These are phyloP conservation scores for Tephrocybe sp. DNA, from an alignment of 768 basidiomycete genomes.

Conservation along the genomic window DNA sequence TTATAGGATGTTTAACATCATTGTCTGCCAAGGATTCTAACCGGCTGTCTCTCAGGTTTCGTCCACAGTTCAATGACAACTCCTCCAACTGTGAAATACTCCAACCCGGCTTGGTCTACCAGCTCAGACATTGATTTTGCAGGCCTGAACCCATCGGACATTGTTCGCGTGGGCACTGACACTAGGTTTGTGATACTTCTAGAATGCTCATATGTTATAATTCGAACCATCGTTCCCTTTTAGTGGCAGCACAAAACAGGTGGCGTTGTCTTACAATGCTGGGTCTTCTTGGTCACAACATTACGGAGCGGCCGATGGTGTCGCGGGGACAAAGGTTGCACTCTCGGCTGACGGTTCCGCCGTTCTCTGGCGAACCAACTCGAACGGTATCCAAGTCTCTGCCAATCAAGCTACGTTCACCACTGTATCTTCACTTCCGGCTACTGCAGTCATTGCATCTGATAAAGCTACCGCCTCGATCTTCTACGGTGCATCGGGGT, in stretches of 20 bases:
- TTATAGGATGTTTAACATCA: conserved; percentile 27
- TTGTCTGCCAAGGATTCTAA: background rate
- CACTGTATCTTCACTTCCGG: conserved; percentile 49
- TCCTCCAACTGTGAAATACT: conserved; percentile 36
- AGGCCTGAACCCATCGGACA: conserved; percentile 44
- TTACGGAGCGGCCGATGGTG: conserved; percentile 50
- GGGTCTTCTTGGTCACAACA: conserved; percentile 57
- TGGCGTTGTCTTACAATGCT: conserved; percentile 53
- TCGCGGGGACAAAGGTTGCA: conserved; percentile 40
- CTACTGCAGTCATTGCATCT: conserved; percentile 53
- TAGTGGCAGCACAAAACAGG: conserved; percentile 47
- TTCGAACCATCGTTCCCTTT: background rate
- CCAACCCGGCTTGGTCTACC: conserved; percentile 47
- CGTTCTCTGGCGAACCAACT: conserved; percentile 53
- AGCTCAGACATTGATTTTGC: conserved; percentile 52
- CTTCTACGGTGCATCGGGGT: conserved; percentile 58
- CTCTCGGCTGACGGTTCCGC: conserved; percentile 53
- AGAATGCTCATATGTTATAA: background rate
- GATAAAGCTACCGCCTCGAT: conserved; percentile 56
- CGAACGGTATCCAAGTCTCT: conserved; percentile 51
- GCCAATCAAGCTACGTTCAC: conserved; percentile 47
- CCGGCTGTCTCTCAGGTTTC: conserved; percentile 34
- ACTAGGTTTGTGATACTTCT: conserved; percentile 31
- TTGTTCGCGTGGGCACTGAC: conserved; percentile 53
- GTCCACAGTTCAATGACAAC: conserved; percentile 40